phyloP scores from a whole-genome alignment of 1,139 yeast genomes.

The Torulaspora globosa region DNA sequence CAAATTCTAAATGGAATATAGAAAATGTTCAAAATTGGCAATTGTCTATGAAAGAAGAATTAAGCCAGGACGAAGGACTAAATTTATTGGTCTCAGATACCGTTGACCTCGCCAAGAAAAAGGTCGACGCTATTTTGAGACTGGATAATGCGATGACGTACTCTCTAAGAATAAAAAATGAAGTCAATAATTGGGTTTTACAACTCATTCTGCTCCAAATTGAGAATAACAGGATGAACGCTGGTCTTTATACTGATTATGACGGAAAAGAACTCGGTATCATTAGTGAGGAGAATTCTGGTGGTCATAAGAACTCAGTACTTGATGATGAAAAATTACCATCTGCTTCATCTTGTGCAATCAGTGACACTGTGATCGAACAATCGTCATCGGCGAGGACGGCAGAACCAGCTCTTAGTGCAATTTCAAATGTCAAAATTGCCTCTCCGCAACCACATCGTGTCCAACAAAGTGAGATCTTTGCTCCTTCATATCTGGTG shows the following conservation, averaged over 20 bases:
- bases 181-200: slow-evolving; percentile 71
- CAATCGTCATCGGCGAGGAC: neutral
- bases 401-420: neutral
- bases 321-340: slow-evolving; percentile 5
- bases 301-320: neutral
- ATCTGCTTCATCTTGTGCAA: slow-evolving; percentile 3
- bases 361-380: slow-evolving; percentile 1
- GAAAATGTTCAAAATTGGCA: slow-evolving; percentile 52
- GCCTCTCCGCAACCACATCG: slow-evolving; percentile 26
- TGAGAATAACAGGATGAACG: slow-evolving; percentile 40
- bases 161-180: slow-evolving; percentile 74
- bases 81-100: slow-evolving; percentile 66
- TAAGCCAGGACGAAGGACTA: slow-evolving; percentile 57
- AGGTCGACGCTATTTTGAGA: slow-evolving; percentile 71
- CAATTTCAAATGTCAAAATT: slow-evolving; percentile 7
- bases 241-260: slow-evolving; percentile 5
- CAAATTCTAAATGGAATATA: slow-evolving; percentile 66
- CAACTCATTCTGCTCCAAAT: slow-evolving; percentile 64
- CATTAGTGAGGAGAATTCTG: neutral
- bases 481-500: slow-evolving; percentile 43
- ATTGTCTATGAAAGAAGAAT: slow-evolving; percentile 16
- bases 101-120: slow-evolving; percentile 53
- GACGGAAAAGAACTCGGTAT: neutral
- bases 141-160: slow-evolving; percentile 73
- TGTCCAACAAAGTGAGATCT: slow-evolving; percentile 34